Base-by-base conservation (phyloP, 768 basidiomycete species). In the Strobilomyces echinocephalus region DNA sequence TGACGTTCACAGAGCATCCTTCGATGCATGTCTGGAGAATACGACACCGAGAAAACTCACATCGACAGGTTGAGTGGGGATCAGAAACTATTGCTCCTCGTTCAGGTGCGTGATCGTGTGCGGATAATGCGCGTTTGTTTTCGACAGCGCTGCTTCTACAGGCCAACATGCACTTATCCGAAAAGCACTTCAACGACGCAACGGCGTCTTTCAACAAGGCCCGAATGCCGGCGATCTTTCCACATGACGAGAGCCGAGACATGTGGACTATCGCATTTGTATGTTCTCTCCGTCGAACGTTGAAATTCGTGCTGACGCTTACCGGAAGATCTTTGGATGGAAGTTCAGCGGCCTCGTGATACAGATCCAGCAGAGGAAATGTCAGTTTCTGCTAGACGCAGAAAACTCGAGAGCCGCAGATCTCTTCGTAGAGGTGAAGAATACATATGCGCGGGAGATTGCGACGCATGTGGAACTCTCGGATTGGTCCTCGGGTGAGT, bases 261-360 rank as follows among this genome's bases (percentile, higher is more conserved):
- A 60, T 61, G 55, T 46, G 52, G 50, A 54, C 46, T 0, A 39
- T 61, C 2, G 33, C 52, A 46, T 61, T 61, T 36, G 60, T 61
- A 42, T 33, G 34, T 49, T 10, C 28, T 55, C 24, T 8, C 14
- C 11, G 2, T 20, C 5, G 4, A 14, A 33, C 7, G 4, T 31
- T 18, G 6, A 5, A 1, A 12, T 24, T 18, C 21, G 21, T 14
- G 15, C 47, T 60, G 20, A 61, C 28, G 14, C 31, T 5, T 0
- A 10, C 10, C 26, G 4, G n/a, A 50, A 61, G 60, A 47, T 61
- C 11, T 61, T 61, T 31, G 60, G 60, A 20, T 61, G 60, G 60
- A 61, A 61, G 10, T 61, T 61, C n/a, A 61, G 47, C 47, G 59
- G 56, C 14, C 53, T 61, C 15, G 47, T 44, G 3, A 45, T 61